Conservation (phyloP, 192 early-diverging fungal species). For the Coemansia sp. region DNA sequence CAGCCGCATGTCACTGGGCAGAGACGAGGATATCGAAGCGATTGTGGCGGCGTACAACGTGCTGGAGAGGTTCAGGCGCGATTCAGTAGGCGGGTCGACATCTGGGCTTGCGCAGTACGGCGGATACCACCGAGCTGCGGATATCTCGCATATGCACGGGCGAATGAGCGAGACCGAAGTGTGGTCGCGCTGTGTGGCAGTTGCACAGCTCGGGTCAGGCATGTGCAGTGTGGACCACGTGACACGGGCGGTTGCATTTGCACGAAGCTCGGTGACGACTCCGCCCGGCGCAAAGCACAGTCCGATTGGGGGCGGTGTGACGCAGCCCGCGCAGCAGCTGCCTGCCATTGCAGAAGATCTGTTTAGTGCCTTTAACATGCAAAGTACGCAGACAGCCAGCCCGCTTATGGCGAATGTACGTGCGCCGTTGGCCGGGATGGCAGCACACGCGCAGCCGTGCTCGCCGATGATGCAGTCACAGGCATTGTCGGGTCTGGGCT, state of each 20-base stretch:
- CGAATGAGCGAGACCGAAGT: slow-evolving; percentile 21
- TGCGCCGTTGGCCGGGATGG: slow-evolving; percentile 7
- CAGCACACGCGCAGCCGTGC: slow-evolving; percentile 14
- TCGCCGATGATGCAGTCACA: slow-evolving; percentile 34
- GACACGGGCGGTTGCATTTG: slow-evolving; percentile 27
- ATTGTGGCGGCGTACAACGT: slow-evolving; percentile 38
- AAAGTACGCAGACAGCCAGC: slow-evolving; percentile 8
- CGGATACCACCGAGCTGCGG: slow-evolving; percentile 27
- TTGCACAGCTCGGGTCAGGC: slow-evolving; percentile 12
- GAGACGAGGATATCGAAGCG: slow-evolving; percentile 16
- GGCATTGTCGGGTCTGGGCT: not conserved
- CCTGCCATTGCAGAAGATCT: slow-evolving; percentile 31
- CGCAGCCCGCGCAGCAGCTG: slow-evolving; percentile 17
- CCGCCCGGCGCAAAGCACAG: slow-evolving; percentile 3
- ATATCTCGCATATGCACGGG: slow-evolving; percentile 42
- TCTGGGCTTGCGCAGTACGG: slow-evolving; percentile 14
- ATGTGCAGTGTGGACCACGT: slow-evolving; percentile 28
- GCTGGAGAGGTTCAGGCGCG: slow-evolving; percentile 36
- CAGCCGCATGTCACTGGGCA: not conserved
- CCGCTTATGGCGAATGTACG: slow-evolving; percentile 7
- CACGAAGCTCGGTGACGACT: slow-evolving; percentile 3
- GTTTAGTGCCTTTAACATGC: slow-evolving; percentile 29
- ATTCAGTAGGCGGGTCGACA: slow-evolving; percentile 1
- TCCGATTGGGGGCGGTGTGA: not conserved
- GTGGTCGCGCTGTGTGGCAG: slow-evolving; percentile 26